phyloP scores from a whole-genome alignment of 768 basidiomycete species.

The Cytidiella melzeri region DNA sequence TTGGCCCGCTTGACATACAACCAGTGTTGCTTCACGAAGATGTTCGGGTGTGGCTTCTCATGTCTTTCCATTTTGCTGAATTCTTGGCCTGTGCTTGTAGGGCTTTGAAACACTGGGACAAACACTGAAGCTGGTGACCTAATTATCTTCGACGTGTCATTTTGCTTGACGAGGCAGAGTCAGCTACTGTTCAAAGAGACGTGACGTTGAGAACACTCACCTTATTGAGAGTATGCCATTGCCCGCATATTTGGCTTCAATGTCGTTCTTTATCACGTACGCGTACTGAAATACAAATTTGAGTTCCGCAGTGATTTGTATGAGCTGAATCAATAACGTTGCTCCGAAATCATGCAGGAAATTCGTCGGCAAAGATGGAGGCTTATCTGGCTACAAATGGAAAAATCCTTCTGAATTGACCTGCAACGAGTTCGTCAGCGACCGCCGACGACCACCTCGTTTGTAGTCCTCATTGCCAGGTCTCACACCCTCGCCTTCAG shows the following conservation, averaged over 20 bases:
- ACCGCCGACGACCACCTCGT: conserved; percentile 10
- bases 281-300: conserved; percentile 61
- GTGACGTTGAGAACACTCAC: no score
- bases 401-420: not conserved
- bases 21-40: conserved; percentile 78
- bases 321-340: conserved; percentile 78
- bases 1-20: conserved; percentile 48
- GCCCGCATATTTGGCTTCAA: conserved; percentile 69
- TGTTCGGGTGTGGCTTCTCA: conserved; percentile 55
- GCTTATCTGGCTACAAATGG: no score
- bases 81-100: conserved; percentile 27
- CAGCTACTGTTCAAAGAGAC: no score
- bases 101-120: conserved; percentile 69
- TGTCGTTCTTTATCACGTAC: conserved; percentile 58
- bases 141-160: conserved; percentile 73
- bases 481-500: no score
- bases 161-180: conserved; percentile 83
- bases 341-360: conserved; percentile 44
- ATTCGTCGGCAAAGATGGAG: conserved; percentile 46
- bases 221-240: conserved; percentile 54
- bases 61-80: not conserved
- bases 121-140: conserved; percentile 49
- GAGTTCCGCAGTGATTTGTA: conserved; percentile 62
- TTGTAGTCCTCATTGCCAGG: not conserved
- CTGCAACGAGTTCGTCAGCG: conserved; percentile 12